Percentiles rank a stretch among this genome's conserved stretches.
phyloP scores from a whole-genome alignment of 495 filamentous ascomycete genomes.

The Neurospora pannonica region DNA sequence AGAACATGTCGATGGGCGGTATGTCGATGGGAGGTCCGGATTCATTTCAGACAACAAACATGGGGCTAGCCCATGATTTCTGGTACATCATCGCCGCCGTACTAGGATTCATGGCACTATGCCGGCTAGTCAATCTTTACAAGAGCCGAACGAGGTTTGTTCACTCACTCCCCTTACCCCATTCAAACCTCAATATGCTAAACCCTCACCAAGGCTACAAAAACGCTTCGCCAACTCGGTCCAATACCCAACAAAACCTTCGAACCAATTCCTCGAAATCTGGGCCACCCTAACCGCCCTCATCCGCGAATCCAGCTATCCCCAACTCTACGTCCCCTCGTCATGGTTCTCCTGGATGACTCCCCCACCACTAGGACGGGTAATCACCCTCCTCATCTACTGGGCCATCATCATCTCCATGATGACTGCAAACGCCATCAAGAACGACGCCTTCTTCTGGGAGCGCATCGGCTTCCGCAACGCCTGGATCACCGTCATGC shows the following conservation, averaged over 20 bases:
- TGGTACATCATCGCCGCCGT: slow-evolving; percentile 42
- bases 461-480: slow-evolving; percentile 69
- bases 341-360: slow-evolving; percentile 38
- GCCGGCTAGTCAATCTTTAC: slow-evolving; percentile 31
- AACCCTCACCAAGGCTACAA: slow-evolving; percentile 24
- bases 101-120: slow-evolving; percentile 24
- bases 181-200: neutral
- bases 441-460: slow-evolving; percentile 39
- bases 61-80: slow-evolving; percentile 32
- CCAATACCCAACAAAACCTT: slow-evolving; percentile 55
- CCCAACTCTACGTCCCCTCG: slow-evolving; percentile 46
- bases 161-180: neutral
- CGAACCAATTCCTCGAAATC: slow-evolving; percentile 39
- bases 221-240: slow-evolving; percentile 26
- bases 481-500: slow-evolving; percentile 68
- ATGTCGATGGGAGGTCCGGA: slow-evolving; percentile 6
- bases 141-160: slow-evolving; percentile 26
- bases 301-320: slow-evolving; percentile 56
- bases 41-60: slow-evolving; percentile 29
- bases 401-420: slow-evolving; percentile 50
- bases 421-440: slow-evolving; percentile 39
- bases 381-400: slow-evolving; percentile 45
- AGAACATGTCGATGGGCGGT: slow-evolving; percentile 2
- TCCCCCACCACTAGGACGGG: slow-evolving; percentile 48
- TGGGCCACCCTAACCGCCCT: slow-evolving; percentile 64